phyloP scores from a whole-genome alignment of 2,329 filamentous ascomycete genomes.

The Colletotrichum endophyticum region DNA sequence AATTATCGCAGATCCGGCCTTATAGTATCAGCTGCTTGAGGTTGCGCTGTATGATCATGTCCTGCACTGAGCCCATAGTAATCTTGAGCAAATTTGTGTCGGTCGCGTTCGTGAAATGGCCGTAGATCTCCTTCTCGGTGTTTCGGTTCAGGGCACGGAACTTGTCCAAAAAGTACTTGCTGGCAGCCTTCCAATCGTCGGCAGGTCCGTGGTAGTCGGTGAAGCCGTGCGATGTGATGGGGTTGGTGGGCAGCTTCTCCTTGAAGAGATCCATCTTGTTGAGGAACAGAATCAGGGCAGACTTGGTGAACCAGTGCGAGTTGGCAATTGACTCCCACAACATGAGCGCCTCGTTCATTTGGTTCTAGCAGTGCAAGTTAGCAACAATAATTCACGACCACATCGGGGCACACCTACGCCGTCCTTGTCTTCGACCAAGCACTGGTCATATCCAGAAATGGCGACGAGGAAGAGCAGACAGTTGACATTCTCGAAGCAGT shows the following conservation, averaged over 20 bases:
- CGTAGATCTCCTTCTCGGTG: conserved; percentile 67
- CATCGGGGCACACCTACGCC: conserved; percentile 66
- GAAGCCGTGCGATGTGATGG: conserved; percentile 76
- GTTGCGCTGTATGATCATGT: conserved; percentile 87
- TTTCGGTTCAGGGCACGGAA: conserved; percentile 78
- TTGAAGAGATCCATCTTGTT: conserved; percentile 90
- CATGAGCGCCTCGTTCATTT: conserved; percentile 91
- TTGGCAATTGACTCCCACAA: conserved; percentile 86
- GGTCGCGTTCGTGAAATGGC: conserved; percentile 67
- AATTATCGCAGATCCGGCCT: conserved; percentile 26
- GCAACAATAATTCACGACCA: neutral
- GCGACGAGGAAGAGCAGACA: conserved; percentile 92
- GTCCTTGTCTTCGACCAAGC: conserved; percentile 93
- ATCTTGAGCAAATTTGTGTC: conserved; percentile 81
- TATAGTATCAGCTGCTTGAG: conserved; percentile 79
- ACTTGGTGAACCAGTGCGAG: conserved; percentile 85
- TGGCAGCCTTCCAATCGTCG: conserved; percentile 75
- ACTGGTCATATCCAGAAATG: conserved; percentile 96
- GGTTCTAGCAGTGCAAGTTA: conserved; percentile 62
- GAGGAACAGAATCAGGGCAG: conserved; percentile 81
- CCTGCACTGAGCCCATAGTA: conserved; percentile 85
- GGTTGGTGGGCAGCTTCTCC: conserved; percentile 73
- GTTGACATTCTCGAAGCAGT: conserved; percentile 94
- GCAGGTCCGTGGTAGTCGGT: conserved; percentile 78
- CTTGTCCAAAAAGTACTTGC: conserved; percentile 83